Evolutionary conservation across 2,329 filamentous ascomycete species (phyloP).

Genomic region (Aspergillus sp.): DNA sequence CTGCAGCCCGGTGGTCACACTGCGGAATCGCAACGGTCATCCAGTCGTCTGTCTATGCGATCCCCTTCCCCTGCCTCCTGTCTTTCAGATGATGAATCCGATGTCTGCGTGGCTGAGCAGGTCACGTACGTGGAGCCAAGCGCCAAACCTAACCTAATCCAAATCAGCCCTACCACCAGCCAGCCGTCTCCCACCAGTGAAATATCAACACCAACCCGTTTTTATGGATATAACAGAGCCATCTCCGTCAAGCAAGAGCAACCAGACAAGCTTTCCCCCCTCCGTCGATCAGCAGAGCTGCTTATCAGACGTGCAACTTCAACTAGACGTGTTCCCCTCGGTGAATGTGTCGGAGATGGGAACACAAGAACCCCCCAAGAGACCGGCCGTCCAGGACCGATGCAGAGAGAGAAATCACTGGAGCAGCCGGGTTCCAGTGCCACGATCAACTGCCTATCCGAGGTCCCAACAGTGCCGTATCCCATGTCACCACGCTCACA

Average conservation of each 20-base stretch:
- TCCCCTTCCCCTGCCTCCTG: conserved; percentile 22
- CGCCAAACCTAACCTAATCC: conserved; percentile 24
- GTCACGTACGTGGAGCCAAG: conserved; percentile 24
- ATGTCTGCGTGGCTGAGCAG: conserved; percentile 26
- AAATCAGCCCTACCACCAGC: conserved; percentile 21
- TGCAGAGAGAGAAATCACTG: background rate
- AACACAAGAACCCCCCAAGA: background rate
- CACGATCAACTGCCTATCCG: conserved; percentile 17
- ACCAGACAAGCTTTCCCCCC: background rate
- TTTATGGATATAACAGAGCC: background rate
- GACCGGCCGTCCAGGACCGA: background rate
- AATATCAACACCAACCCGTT: conserved; percentile 4
- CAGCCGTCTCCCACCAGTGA: conserved; percentile 7
- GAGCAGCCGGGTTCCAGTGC: conserved; percentile 5
- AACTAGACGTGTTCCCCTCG: background rate
- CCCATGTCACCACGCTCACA: conserved; percentile 11
- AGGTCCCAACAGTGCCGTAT: conserved; percentile 14
- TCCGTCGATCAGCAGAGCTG: background rate
- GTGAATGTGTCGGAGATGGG: background rate
- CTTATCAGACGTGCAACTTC: background rate
- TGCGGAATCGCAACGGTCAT: conserved; percentile 13
- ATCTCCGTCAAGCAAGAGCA: background rate
- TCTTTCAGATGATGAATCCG: conserved; percentile 24
- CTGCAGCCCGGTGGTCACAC: conserved; percentile 24
- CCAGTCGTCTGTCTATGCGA: conserved; percentile 12